Conservation (phyloP, 306 rosid genomes). For the Cicer bijugum region DNA sequence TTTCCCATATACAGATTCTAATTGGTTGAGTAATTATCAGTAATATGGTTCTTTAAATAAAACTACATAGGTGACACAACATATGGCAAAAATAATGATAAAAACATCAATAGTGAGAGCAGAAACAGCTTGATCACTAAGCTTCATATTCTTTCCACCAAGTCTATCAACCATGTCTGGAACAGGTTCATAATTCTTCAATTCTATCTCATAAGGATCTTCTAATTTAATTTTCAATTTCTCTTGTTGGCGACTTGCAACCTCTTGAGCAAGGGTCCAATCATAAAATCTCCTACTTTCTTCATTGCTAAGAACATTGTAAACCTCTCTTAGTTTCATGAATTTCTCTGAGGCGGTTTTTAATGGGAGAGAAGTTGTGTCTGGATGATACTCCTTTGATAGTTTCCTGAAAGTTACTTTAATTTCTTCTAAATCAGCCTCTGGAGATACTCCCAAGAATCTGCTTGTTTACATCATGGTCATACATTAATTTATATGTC, state of each 20-base stretch:
- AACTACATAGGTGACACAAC: constrained; percentile 60
- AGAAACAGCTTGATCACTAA: constrained; percentile 78
- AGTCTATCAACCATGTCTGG: constrained; percentile 88
- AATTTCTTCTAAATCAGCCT: constrained; percentile 76
- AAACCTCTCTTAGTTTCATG: constrained; percentile 72
- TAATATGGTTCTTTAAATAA: constrained; percentile 69
- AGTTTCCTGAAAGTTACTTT: constrained; percentile 77
- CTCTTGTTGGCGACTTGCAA: constrained; percentile 77
- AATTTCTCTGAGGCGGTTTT: constrained; percentile 81
- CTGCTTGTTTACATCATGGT: constrained; percentile 44
- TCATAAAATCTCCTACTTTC: constrained; percentile 79
- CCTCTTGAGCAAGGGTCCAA: constrained; percentile 92
- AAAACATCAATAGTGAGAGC: constrained; percentile 77
- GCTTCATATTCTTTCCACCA: constrained; percentile 71
- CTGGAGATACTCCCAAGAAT: constrained; percentile 76
- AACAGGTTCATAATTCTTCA: constrained; percentile 56
- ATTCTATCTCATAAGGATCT: constrained; percentile 64
- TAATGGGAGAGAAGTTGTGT: constrained; percentile 93
- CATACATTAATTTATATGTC: background rate
- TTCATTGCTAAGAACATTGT: constrained; percentile 65
- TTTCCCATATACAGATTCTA: background rate
- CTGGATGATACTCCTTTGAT: constrained; percentile 95
- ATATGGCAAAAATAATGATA: constrained; percentile 66
- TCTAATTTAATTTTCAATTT: constrained; percentile 72
- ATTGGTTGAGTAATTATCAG: constrained; percentile 41